Conservation (phyloP, 2,329 filamentous ascomycete genomes). For the Aspergillus udagawae region DNA sequence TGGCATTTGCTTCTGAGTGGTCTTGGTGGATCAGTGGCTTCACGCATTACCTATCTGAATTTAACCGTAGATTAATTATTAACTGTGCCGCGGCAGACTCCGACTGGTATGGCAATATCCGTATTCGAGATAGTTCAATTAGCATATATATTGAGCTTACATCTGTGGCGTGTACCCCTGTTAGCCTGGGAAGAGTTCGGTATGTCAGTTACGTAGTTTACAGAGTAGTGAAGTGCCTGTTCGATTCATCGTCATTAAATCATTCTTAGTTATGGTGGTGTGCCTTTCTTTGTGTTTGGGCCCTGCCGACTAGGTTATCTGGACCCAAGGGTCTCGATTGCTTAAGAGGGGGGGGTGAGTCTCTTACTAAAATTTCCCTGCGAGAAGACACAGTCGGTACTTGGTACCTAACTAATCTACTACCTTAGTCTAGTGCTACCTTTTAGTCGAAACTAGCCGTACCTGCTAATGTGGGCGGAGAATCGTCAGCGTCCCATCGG, state of each 20-base stretch:
- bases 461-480: background rate
- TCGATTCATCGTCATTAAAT: too few relatives aligned
- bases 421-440: too few relatives aligned
- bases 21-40: background rate
- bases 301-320: background rate
- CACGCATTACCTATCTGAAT: background rate
- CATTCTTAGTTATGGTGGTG: too few relatives aligned
- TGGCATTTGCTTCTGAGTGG: background rate
- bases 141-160: background rate
- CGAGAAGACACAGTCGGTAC: too few relatives aligned
- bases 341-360: background rate
- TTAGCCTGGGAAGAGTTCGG: background rate
- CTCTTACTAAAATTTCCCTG: too few relatives aligned
- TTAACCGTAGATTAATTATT: background rate
- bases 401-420: too few relatives aligned
- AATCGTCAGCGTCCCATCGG: background rate
- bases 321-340: background rate
- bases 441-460: background rate
- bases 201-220: background rate
- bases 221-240: too few relatives aligned
- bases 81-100: too few relatives aligned
- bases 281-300: background rate
- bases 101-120: too few relatives aligned
- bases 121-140: background rate
- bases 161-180: background rate